Evolutionary conservation across 1,139 yeast genomes (phyloP).

Genomic region (Sugiyamaella castrensis): DNA sequence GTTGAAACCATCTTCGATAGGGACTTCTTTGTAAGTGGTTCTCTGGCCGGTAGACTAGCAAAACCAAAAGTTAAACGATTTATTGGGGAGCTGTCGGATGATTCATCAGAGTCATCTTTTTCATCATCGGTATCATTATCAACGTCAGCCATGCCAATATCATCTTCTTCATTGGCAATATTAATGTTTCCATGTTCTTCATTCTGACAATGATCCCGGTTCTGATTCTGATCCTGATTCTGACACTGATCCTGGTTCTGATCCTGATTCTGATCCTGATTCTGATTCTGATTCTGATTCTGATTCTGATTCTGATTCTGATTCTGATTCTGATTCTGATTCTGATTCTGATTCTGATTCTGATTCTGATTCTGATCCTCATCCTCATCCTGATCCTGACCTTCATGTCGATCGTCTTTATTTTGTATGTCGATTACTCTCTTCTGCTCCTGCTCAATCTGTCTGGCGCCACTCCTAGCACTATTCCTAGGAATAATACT

Average conservation of each 20-base stretch:
- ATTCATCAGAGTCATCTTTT: constrained; percentile 20
- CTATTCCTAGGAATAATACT: constrained; percentile 6
- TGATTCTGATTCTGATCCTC: too few species aligned
- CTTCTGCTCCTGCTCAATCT: not conserved
- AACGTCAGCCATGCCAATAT: constrained; percentile 14
- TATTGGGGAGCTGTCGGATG: constrained; percentile 17
- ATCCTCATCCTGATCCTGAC: constrained; percentile 1
- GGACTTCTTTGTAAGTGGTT: constrained; percentile 44
- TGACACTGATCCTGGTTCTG: not conserved
- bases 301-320: too few species aligned
- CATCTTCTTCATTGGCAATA: constrained; percentile 12
- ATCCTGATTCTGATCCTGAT: not conserved
- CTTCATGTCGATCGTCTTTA: not conserved
- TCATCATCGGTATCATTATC: constrained; percentile 20
- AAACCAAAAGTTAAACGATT: constrained; percentile 37
- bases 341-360: too few species aligned
- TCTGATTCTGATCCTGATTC: constrained; percentile 2
- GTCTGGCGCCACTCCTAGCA: too few species aligned
- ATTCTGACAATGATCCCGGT: too few species aligned
- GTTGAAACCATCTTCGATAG: constrained; percentile 27
- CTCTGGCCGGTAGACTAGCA: constrained; percentile 46
- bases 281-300: too few species aligned
- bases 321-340: too few species aligned
- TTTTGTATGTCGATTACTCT: constrained; percentile 21
- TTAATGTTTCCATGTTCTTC: not conserved